A percentile compares a stretch with the other conserved stretches of the same genome.
Evolutionary conservation across 495 filamentous ascomycete species (phyloP).

Genomic region (Lophiotrema nucula): DNA sequence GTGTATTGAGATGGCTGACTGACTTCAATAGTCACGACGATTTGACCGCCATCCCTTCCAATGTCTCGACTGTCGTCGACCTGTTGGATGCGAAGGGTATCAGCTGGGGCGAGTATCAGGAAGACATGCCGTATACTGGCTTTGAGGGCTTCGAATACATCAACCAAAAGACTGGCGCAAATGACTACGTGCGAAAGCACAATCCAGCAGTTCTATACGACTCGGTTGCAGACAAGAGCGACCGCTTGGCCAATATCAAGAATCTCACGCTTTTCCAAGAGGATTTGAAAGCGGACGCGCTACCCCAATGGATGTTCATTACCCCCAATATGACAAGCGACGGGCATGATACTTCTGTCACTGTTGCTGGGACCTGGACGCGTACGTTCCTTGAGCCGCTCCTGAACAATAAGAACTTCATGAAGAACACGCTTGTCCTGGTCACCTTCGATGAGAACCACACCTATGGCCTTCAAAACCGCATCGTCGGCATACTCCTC

Average conservation of each 20-base stretch:
- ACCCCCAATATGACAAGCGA: conserved; percentile 42
- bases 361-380: conserved; percentile 35
- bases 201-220: conserved; percentile 41
- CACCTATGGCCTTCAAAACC: conserved; percentile 41
- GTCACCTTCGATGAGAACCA: conserved; percentile 48
- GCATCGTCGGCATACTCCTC: conserved; percentile 41
- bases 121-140: conserved; percentile 42
- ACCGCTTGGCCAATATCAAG: conserved; percentile 37
- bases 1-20: not conserved
- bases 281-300: conserved; percentile 31
- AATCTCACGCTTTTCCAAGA: conserved; percentile 37
- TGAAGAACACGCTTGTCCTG: conserved; percentile 48
- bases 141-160: conserved; percentile 37
- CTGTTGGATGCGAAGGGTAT: conserved; percentile 40
- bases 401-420: conserved; percentile 41
- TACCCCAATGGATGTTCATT: conserved; percentile 42
- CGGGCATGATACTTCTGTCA: conserved; percentile 41
- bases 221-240: conserved; percentile 29
- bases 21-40: conserved; percentile 31
- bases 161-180: conserved; percentile 42
- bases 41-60: conserved; percentile 37
- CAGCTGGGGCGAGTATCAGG: conserved; percentile 40
- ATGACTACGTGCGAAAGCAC: conserved; percentile 43
- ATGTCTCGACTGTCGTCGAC: conserved; percentile 39
- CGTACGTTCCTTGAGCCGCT: conserved; percentile 41